A percentile compares a stretch with the other conserved stretches of the same genome.
Evolutionary conservation across 2,329 filamentous ascomycete genomes (phyloP).

Genomic region (Ceratocystiopsis sp.): DNA sequence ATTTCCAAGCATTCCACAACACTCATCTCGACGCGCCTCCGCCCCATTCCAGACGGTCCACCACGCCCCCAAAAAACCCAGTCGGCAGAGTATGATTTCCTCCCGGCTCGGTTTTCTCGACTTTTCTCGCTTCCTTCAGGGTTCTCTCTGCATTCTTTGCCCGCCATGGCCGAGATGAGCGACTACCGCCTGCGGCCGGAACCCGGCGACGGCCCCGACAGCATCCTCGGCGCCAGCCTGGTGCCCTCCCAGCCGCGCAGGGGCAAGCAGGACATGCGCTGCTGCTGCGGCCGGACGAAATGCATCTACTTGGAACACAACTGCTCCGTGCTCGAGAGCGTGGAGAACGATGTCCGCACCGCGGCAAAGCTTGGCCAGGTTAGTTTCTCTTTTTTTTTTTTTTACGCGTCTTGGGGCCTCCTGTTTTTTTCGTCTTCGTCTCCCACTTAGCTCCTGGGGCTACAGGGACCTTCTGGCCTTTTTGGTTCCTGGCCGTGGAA

Average conservation of each 20-base stretch:
- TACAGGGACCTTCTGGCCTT: too few relatives aligned
- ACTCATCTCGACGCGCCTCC: too few relatives aligned
- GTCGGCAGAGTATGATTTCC: too few relatives aligned
- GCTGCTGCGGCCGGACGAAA: slow-evolving; percentile 72
- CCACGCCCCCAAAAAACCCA: too few relatives aligned
- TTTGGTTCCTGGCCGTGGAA: too few relatives aligned
- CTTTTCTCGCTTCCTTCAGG: too few relatives aligned
- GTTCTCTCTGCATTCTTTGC: not conserved
- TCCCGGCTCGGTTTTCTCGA: too few relatives aligned
- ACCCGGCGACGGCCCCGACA: too few relatives aligned
- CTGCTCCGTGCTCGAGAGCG: slow-evolving; percentile 54
- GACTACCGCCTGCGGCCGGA: slow-evolving; percentile 1
- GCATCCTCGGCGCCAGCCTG: too few relatives aligned
- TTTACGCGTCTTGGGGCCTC: not conserved
- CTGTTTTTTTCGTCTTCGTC: slow-evolving; percentile 10
- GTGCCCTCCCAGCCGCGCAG: too few relatives aligned
- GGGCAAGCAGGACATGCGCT: slow-evolving; percentile 25
- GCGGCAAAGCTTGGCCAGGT: slow-evolving; percentile 88
- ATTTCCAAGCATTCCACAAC: too few relatives aligned
- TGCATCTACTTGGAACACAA: slow-evolving; percentile 74
- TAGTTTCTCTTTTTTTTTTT: slow-evolving; percentile 21
- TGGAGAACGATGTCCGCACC: slow-evolving; percentile 76
- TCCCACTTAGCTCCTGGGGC: not conserved
- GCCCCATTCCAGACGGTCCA: too few relatives aligned
- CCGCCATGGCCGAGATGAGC: slow-evolving; percentile 5